Evolutionary conservation across 768 basidiomycete species (phyloP).

Genomic region (Leccinum imitatum): DNA sequence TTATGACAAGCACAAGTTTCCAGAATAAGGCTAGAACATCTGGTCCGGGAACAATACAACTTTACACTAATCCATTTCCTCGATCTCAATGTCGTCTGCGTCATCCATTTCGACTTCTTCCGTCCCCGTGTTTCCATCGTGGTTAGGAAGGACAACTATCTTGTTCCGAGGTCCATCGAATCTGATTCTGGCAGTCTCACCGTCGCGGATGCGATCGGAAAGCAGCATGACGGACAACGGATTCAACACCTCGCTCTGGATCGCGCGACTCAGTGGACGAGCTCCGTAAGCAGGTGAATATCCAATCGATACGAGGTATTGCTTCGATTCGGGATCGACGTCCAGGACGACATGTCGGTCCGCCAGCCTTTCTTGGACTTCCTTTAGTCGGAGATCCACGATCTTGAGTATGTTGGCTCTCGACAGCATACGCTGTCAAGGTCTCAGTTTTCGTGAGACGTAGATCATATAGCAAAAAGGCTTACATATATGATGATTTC

Average conservation of each 20-base stretch:
- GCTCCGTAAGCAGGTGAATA: conserved; percentile 88
- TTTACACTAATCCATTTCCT: conserved; percentile 17
- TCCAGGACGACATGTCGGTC: conserved; percentile 80
- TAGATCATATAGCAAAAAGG: conserved; percentile 2
- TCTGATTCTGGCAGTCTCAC: conserved; percentile 69
- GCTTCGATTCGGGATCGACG: conserved; percentile 73
- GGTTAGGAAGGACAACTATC: conserved; percentile 79
- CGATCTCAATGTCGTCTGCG: conserved; percentile 45
- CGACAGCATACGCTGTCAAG: conserved; percentile 71
- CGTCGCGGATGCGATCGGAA: conserved; percentile 77
- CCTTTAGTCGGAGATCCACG: conserved; percentile 83
- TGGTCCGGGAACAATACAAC: neutral
- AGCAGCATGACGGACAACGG: conserved; percentile 85
- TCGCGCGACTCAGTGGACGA: conserved; percentile 86
- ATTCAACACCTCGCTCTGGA: conserved; percentile 91
- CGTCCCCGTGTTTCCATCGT: conserved; percentile 49
- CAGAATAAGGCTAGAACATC: neutral
- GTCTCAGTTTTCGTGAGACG: conserved; percentile 11
- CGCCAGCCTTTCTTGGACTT: conserved; percentile 78
- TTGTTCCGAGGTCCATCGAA: conserved; percentile 85
- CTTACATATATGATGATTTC: conserved; percentile 72
- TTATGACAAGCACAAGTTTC: no score
- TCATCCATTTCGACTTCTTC: conserved; percentile 60
- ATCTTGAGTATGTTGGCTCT: conserved; percentile 76
- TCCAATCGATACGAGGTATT: conserved; percentile 71